A percentile compares a stretch with the other conserved stretches of the same genome.
These are phyloP conservation scores for Xylariaceae sp. DNA, from an alignment of 2,329 filamentous ascomycete species.

Conservation along the genomic window DNA sequence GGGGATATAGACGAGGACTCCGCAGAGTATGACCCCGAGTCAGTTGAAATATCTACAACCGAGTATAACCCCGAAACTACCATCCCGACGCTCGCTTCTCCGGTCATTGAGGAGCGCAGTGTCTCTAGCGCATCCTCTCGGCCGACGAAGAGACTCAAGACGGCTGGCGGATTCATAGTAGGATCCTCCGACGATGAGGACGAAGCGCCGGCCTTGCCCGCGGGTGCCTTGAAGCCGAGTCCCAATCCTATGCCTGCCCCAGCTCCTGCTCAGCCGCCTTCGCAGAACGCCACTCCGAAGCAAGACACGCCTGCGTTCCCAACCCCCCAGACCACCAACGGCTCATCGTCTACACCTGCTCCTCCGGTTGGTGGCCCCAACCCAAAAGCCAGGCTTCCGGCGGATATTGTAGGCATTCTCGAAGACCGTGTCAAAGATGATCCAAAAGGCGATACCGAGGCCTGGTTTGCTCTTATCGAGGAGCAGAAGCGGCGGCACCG, in stretches of 20 bases:
- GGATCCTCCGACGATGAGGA: slow-evolving; percentile 57
- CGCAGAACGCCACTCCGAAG: slow-evolving; percentile 20
- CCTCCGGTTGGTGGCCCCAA: slow-evolving; percentile 12
- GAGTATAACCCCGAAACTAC: slow-evolving; percentile 52
- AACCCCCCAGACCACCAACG: slow-evolving; percentile 16
- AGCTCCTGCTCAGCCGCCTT: slow-evolving; percentile 21
- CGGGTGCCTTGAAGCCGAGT: slow-evolving; percentile 20
- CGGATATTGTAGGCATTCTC: slow-evolving; percentile 71
- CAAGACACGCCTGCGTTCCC: slow-evolving; percentile 12
- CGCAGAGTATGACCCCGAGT: slow-evolving; percentile 54
- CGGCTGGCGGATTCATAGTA: slow-evolving; percentile 54
- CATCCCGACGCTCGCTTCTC: slow-evolving; percentile 29
- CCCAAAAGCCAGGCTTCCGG: slow-evolving; percentile 39
- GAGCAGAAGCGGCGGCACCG: slow-evolving; percentile 79
- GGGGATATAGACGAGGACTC: slow-evolving; percentile 46
- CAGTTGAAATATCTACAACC: slow-evolving; percentile 31
- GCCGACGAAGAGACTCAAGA: slow-evolving; percentile 52
- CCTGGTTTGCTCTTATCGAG: slow-evolving; percentile 82
- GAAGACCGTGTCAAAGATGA: slow-evolving; percentile 92
- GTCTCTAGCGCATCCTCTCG: slow-evolving; percentile 32
- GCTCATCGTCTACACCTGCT: slow-evolving; percentile 2
- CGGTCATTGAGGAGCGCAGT: slow-evolving; percentile 27
- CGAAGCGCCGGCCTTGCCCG: slow-evolving; percentile 24
- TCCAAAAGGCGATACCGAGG: slow-evolving; percentile 84
- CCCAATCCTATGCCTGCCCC: slow-evolving; percentile 20